phyloP scores from a whole-genome alignment of 495 filamentous ascomycete genomes.

The Hypomontagnella monticulosa region DNA sequence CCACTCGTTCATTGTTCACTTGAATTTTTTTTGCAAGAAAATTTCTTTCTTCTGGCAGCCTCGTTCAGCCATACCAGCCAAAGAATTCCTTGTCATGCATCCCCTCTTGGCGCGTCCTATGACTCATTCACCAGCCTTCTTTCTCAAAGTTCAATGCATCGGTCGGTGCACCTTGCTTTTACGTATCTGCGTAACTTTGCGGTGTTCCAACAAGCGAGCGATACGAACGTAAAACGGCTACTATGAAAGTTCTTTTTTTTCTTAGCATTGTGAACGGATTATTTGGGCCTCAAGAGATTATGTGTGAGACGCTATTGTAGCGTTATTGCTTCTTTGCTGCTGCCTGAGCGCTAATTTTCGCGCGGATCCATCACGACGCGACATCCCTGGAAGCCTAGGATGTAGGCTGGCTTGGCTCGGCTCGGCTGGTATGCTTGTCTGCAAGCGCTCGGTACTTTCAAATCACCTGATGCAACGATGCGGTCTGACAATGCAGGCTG shows the following conservation, averaged over 20 bases:
- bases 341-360: constrained; percentile 31
- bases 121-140: constrained; percentile 32
- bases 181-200: constrained; percentile 1
- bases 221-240: neutral
- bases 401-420: constrained; percentile 26
- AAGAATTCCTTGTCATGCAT: constrained; percentile 37
- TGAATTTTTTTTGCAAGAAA: constrained; percentile 21
- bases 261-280: neutral
- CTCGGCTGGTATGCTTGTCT: constrained; percentile 33
- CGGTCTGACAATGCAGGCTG: constrained; percentile 44
- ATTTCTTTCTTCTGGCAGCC: constrained; percentile 29
- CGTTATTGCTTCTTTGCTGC: constrained; percentile 1
- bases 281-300: neutral
- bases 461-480: constrained; percentile 44
- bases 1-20: constrained; percentile 22
- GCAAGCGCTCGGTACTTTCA: constrained; percentile 41
- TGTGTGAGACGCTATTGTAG: constrained; percentile 5
- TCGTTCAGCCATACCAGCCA: constrained; percentile 36
- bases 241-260: neutral
- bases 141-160: constrained; percentile 27
- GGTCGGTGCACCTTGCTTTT: constrained; percentile 15
- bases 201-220: neutral
- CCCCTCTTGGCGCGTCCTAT: constrained; percentile 34
- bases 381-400: constrained; percentile 24
- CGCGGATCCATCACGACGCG: constrained; percentile 31